phyloP scores from a whole-genome alignment of 1,284 basidiomycete genomes.

The Trichosporon coremiiforme region DNA sequence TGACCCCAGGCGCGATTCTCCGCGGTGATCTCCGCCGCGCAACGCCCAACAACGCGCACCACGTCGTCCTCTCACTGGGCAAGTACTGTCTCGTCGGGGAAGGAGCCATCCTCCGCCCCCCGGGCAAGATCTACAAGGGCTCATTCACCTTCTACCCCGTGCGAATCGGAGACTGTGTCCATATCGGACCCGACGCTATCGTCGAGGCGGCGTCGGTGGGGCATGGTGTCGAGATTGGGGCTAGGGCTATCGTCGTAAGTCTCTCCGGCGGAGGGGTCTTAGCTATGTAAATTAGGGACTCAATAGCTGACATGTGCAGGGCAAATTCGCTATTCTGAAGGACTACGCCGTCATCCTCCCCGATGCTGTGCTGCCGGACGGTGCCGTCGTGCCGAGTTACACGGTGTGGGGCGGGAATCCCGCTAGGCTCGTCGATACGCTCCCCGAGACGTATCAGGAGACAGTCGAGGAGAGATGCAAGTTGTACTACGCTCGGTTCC shows the following conservation, averaged over 20 bases:
- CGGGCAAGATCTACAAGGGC: constrained; percentile 64
- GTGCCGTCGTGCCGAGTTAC: constrained; percentile 87
- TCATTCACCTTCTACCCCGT: constrained; percentile 95
- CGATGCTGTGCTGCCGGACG: constrained; percentile 84
- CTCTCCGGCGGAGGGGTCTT: too few relatives aligned
- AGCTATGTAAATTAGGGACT: too few relatives aligned
- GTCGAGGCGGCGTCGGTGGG: constrained; percentile 95
- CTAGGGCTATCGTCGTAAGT: constrained; percentile 88
- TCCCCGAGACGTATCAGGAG: constrained; percentile 88
- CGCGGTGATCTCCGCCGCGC: constrained; percentile 60
- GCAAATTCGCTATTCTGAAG: constrained; percentile 95
- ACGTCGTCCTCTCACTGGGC: constrained; percentile 89
- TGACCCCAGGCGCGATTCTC: constrained; percentile 39
- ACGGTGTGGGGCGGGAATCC: constrained; percentile 87
- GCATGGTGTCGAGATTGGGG: constrained; percentile 90
- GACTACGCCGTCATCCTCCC: constrained; percentile 79
- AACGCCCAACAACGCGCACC: constrained; percentile 64
- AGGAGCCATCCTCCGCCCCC: constrained; percentile 74
- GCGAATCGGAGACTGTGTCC: constrained; percentile 93
- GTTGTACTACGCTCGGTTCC: constrained; percentile 70
- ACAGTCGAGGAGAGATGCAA: constrained; percentile 76
- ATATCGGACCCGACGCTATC: constrained; percentile 82
- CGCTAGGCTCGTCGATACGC: constrained; percentile 75
- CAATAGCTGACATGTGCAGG: constrained; percentile 60
- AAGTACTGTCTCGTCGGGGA: constrained; percentile 91